phyloP scores from a whole-genome alignment of 2,329 filamentous ascomycete genomes.

The Rhexocercosporidium sp. region DNA sequence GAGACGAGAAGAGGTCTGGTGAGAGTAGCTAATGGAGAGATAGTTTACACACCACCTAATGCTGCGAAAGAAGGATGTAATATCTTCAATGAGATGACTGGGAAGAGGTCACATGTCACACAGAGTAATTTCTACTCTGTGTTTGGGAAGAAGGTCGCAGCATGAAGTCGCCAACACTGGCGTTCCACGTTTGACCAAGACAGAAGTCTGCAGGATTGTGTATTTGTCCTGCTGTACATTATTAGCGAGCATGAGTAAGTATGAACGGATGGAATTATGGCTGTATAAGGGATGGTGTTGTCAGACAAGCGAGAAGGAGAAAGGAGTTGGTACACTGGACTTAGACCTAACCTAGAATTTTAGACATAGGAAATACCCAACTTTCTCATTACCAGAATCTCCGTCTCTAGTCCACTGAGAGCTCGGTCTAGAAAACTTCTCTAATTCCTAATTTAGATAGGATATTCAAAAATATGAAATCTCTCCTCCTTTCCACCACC shows the following conservation, averaged over 20 bases:
- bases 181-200: not conserved
- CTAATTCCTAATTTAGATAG: too few species aligned
- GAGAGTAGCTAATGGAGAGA: slow-evolving; percentile 12
- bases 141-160: slow-evolving; percentile 49
- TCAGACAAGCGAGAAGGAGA: not conserved
- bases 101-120: slow-evolving; percentile 72
- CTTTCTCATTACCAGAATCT: not conserved
- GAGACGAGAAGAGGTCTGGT: not conserved
- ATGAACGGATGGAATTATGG: too few species aligned
- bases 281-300: not conserved
- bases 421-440: too few species aligned
- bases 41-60: slow-evolving; percentile 87
- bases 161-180: not conserved
- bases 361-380: not conserved
- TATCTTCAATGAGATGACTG: slow-evolving; percentile 79
- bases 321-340: slow-evolving; percentile 1
- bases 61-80: slow-evolving; percentile 82
- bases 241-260: not conserved
- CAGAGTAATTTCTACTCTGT: slow-evolving; percentile 76
- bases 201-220: not conserved
- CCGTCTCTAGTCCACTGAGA: not conserved
- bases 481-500: too few species aligned
- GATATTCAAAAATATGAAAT: too few species aligned
- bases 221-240: not conserved
- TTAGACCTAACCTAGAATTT: not conserved